Evolutionary conservation across 140 eudicot genomes (phyloP), one percentile per base, ranked within the genome.

Genomic region (Flaveria floridana): DNA sequence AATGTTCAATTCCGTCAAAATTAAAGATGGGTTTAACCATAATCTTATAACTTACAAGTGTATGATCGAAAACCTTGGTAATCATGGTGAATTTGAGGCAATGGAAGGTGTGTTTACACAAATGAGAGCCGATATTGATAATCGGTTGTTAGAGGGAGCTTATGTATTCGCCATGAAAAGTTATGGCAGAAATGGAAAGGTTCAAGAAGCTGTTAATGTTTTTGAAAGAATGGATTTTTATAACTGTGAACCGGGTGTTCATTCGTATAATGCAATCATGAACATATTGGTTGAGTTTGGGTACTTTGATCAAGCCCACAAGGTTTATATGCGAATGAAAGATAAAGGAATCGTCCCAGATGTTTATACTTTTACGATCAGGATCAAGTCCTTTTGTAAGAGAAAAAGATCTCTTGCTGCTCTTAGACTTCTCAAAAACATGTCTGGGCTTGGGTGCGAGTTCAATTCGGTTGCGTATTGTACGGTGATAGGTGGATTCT

Each of bases 171-270:
- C 87, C 19, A 90, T 94, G 85, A 90, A 87, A 61, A 84, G 75
- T 78, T 94, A 94, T 73, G 99, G 99, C 3, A 91, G 76, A 80
- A 90, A 81, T 52, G 86, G 90, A 44, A 94, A 85, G 63, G 46
- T 94, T 79, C 94, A 94, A 75, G 96, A 90, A 77, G 97, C 99
- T 12, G 94, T 90, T 46, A 76, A 86, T 64, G 84, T 90, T 55
- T 94, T 94, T 52, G 99, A 94, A 81, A 86, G 91, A 72, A 94
- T 94, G 97, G 99, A 94, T 75, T 94, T 94, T 58, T 94, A 85
- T 75, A 78, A 80, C 30, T 90, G 97, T 50, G 84, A 86, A 65
- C 96, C 90, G 14, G 80, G 94, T 7, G 94, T 90, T 16, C 73
- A 67, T 53, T 90, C 99, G 12, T 87, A 90, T 65, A 94, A 90